Evolutionary conservation across 345 rosid species (phyloP).

Genomic region (Geranium rotundifolium): DNA sequence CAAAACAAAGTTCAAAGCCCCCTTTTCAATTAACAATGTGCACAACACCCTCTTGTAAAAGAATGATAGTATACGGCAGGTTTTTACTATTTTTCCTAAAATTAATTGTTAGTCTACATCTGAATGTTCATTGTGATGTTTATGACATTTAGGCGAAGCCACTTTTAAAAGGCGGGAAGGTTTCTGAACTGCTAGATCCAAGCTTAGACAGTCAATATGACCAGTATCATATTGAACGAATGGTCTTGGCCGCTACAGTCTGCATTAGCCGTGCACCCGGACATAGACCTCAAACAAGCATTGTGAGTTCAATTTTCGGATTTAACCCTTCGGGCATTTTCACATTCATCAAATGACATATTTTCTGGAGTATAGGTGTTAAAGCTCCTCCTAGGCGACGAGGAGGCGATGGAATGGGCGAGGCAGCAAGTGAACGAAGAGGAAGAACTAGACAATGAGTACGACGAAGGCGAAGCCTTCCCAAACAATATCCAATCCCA

Average conservation of each 20-base stretch:
- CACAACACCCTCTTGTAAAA: too few relatives aligned
- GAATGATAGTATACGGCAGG: too few relatives aligned
- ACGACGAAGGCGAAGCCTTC: conserved; percentile 28
- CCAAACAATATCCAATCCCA: conserved; percentile 60
- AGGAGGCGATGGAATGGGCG: conserved; percentile 61
- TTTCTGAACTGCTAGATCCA: conserved; percentile 65
- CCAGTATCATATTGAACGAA: conserved; percentile 43
- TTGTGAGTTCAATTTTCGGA: conserved; percentile 28
- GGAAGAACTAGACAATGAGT: conserved; percentile 22
- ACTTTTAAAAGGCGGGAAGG: conserved; percentile 52
- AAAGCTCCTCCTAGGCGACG: conserved; percentile 74
- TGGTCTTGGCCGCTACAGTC: conserved; percentile 73
- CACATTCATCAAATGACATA: too few relatives aligned
- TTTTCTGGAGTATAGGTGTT: conserved; percentile 33
- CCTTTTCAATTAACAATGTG: too few relatives aligned
- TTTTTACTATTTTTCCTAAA: too few relatives aligned
- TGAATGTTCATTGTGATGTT: not conserved
- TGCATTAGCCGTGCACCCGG: conserved; percentile 57
- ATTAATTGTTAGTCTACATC: not conserved
- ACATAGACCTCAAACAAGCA: conserved; percentile 57
- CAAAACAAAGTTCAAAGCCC: too few relatives aligned
- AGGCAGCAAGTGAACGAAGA: conserved; percentile 39
- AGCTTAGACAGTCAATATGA: conserved; percentile 28
- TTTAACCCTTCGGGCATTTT: too few relatives aligned
- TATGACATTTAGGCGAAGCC: conserved; percentile 61